Evolutionary conservation across 1,284 basidiomycete species (phyloP), one percentile per base, ranked within the genome.

Genomic region (Ustilago esculenta): DNA sequence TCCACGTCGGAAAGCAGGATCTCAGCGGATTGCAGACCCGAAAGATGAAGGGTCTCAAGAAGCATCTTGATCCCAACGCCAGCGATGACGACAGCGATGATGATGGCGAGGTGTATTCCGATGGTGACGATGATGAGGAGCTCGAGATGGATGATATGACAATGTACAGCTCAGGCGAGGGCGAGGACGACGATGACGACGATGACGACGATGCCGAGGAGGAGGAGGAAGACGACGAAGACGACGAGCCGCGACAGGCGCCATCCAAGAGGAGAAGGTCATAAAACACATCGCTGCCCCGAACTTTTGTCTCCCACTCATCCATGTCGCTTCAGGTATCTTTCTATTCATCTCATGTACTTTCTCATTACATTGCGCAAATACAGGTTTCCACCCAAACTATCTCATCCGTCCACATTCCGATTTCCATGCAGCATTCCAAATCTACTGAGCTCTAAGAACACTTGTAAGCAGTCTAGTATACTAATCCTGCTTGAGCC

Each of bases 1-100:
- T 98, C 48, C 95, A 98, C 83, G 83, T 98, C 42, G 92, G 86
- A 55, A 91, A 88, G 83, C 95, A 99, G 85, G 92, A 98, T 83
- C 83, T 99, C 73, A 84, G 81, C 71, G 90, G 87, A 84, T 80
- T 98, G 83, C 93, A 97, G 86, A 89, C 88, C 63, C 86, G 91
- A 77, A 94, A 94, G 85, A 93, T 94, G 90, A 94, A 93, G 84
- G 93, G 90, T 12, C 81, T 95, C 71, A 92, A 90, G 80, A 82
- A 83, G 30, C 67, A 65, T 44, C 39, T 64, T 18, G 56, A 61
- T 20, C 60, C 68, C 23, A 44, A 25, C 6, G 68, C 52, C 8
- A 52, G 50, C 20, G 84, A 42, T 20, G 64, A 57, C 5, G 73
- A 75, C 21, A 63, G 64, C 4, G 77, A 72, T 12, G 73, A 65